A percentile compares a stretch with the other conserved stretches of the same genome.
Conservation (phyloP, 805 yeast genomes). For the Clavispora phyllophila region DNA sequence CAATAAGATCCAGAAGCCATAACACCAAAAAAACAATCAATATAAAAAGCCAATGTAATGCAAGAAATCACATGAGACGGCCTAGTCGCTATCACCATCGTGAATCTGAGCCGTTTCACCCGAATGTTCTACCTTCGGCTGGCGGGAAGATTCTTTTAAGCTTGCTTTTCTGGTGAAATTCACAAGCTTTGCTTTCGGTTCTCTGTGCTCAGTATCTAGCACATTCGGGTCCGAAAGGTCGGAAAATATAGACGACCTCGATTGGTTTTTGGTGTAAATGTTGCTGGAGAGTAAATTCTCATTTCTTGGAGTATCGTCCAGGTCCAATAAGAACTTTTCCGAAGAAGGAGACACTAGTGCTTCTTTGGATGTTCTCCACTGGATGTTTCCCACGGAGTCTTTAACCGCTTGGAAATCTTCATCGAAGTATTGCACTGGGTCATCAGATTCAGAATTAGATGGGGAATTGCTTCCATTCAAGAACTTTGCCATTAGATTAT, state of each 20-base stretch:
- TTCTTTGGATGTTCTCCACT: slow-evolving; percentile 18
- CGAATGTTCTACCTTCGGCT: slow-evolving; percentile 21
- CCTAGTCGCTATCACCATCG: slow-evolving; percentile 26
- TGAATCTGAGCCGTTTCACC: slow-evolving; percentile 34
- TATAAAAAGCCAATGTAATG: background rate
- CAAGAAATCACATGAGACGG: background rate
- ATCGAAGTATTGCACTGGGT: background rate
- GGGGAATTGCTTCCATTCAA: slow-evolving; percentile 2
- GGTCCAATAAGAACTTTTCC: slow-evolving; percentile 7
- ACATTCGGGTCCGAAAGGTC: slow-evolving; percentile 6
- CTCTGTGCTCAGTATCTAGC: slow-evolving; percentile 4
- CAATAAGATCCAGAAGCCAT: background rate
- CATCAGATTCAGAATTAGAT: background rate
- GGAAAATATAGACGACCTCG: slow-evolving; percentile 10
- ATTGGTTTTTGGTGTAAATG: background rate
- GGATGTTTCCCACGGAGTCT: slow-evolving; percentile 24
- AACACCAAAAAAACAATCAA: background rate
- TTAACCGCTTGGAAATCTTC: slow-evolving; percentile 29
- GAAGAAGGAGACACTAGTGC: slow-evolving; percentile 9
- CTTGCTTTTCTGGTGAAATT: slow-evolving; percentile 44
- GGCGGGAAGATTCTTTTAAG: slow-evolving; percentile 36
- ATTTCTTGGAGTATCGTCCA: slow-evolving; percentile 5
- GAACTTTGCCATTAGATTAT: slow-evolving; percentile 13
- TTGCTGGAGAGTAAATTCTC: background rate
- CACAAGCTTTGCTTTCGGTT: slow-evolving; percentile 38